Conservation (phyloP, 371 early-diverging fungal genomes). For the Mucor saturninus region DNA sequence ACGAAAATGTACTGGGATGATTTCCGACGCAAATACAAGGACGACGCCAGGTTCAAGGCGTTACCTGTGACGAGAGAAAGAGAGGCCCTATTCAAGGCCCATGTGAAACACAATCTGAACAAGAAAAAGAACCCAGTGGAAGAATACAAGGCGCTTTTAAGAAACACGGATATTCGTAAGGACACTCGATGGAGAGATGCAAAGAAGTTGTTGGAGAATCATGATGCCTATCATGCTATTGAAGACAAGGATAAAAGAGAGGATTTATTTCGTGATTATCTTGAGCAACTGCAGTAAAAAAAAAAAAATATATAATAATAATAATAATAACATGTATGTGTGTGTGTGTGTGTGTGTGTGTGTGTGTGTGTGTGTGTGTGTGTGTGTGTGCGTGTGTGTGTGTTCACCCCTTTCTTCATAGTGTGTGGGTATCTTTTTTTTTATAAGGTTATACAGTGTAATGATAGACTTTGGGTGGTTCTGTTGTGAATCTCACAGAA, state of each 20-base stretch:
- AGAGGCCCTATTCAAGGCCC: constrained; percentile 61
- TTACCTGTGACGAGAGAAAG: constrained; percentile 51
- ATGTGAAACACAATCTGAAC: constrained; percentile 43
- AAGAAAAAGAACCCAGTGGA: constrained; percentile 38
- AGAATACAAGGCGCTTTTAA: constrained; percentile 53
- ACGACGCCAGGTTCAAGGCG: constrained; percentile 59
- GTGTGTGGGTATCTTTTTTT: neutral
- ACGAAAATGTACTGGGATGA: constrained; percentile 65
- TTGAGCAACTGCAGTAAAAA: constrained; percentile 41
- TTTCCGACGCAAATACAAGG: constrained; percentile 64
- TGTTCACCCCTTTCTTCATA: neutral
- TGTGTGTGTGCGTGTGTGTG: neutral
- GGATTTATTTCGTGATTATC: constrained; percentile 66
- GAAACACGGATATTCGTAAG: constrained; percentile 46
- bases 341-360: neutral
- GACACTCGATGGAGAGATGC: constrained; percentile 66
- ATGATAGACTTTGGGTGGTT: constrained; percentile 42
- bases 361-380: neutral
- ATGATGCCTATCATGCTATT: constrained; percentile 61
- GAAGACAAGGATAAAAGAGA: constrained; percentile 60
- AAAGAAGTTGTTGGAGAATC: constrained; percentile 58
- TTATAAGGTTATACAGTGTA: constrained; percentile 6
- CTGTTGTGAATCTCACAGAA: constrained; percentile 46
- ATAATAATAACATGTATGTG: neutral
- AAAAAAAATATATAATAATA: neutral